Evolutionary conservation across 371 early-diverging fungal genomes (phyloP).

Genomic region (Rhizopus microsporus): DNA sequence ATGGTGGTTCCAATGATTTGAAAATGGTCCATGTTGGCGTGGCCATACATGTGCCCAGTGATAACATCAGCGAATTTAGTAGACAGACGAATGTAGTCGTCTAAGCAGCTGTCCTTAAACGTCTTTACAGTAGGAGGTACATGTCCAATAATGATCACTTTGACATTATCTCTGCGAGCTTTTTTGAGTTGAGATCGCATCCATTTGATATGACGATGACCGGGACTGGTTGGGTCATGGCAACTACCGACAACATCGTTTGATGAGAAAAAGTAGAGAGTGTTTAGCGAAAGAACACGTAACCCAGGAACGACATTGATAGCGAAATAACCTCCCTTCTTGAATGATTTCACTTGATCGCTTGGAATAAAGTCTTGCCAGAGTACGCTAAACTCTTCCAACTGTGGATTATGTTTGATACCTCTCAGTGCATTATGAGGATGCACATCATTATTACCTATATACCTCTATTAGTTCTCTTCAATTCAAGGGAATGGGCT

Average conservation of each 20-base stretch:
- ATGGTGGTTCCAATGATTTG: slow-evolving; percentile 45
- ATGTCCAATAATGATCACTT: slow-evolving; percentile 75
- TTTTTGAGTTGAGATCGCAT: slow-evolving; percentile 54
- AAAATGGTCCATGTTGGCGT: slow-evolving; percentile 77
- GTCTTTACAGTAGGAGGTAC: slow-evolving; percentile 68
- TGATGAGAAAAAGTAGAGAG: slow-evolving; percentile 69
- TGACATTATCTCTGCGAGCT: slow-evolving; percentile 43
- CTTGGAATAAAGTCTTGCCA: slow-evolving; percentile 61
- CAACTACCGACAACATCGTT: slow-evolving; percentile 66
- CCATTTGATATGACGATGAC: slow-evolving; percentile 72
- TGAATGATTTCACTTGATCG: slow-evolving; percentile 58
- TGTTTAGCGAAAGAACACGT: slow-evolving; percentile 64
- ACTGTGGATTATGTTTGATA: slow-evolving; percentile 48
- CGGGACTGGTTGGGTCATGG: slow-evolving; percentile 52
- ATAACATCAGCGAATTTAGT: slow-evolving; percentile 59
- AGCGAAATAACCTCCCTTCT: slow-evolving; percentile 69
- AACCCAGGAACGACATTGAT: slow-evolving; percentile 53
- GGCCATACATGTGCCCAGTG: slow-evolving; percentile 73
- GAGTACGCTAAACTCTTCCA: slow-evolving; percentile 40
- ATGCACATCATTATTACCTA: slow-evolving; percentile 78
- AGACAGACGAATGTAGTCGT: slow-evolving; percentile 58
- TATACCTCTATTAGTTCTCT: neutral
- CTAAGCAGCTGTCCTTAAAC: slow-evolving; percentile 64
- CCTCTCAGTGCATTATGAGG: slow-evolving; percentile 62
- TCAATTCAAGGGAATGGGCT: too few species aligned